Percentiles rank a stretch among this genome's conserved stretches.
Conservation (phyloP, 1,284 basidiomycete species). For the Pseudozyma hubeiensis region DNA sequence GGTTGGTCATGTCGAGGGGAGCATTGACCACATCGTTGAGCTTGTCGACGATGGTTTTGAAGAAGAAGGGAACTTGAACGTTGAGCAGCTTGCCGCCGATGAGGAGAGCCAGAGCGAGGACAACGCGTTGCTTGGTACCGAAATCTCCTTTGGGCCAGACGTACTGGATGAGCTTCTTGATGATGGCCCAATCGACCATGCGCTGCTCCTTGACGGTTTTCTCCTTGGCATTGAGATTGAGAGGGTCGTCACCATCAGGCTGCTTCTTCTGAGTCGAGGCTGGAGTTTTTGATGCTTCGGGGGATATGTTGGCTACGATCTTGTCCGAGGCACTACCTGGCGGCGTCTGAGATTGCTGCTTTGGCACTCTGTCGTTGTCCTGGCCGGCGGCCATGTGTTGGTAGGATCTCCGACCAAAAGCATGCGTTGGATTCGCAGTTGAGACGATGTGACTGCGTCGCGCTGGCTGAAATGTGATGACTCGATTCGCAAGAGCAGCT, state of each 20-base stretch:
- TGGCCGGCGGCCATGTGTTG: constrained; percentile 30
- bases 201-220: constrained; percentile 58
- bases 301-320: constrained; percentile 13
- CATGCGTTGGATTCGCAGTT: background rate
- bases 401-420: constrained; percentile 8
- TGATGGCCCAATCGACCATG: constrained; percentile 72
- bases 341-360: background rate
- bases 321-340: constrained; percentile 21
- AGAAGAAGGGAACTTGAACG: constrained; percentile 95
- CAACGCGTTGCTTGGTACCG: constrained; percentile 76
- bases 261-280: constrained; percentile 20
- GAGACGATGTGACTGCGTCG: background rate
- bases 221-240: constrained; percentile 47
- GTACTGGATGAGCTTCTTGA: constrained; percentile 73
- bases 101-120: constrained; percentile 84
- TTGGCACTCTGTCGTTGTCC: constrained; percentile 1
- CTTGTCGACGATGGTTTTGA: constrained; percentile 90
- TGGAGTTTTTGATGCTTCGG: background rate
- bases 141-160: constrained; percentile 74
- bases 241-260: constrained; percentile 54
- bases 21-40: constrained; percentile 74
- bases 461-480: background rate
- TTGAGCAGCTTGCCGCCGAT: constrained; percentile 91
- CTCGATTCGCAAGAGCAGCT: background rate
- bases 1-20: constrained; percentile 77